Conservation (phyloP, 106 monocot genomes). For the Gastrodia elata region DNA sequence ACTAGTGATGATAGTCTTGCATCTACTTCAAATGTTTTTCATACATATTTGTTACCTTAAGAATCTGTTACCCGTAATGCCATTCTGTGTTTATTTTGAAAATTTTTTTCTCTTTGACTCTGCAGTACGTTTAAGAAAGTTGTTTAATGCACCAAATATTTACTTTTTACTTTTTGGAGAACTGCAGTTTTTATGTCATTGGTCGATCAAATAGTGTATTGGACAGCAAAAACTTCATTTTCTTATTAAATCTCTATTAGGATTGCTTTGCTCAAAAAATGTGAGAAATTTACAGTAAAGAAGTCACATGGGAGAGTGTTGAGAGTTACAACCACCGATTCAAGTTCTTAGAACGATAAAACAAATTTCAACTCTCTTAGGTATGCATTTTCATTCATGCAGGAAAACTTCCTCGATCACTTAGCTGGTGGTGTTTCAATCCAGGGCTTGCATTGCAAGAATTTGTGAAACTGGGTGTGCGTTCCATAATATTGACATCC, state of each 20-base stretch:
- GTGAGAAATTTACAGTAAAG: background rate
- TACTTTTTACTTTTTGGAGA: background rate
- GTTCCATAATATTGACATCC: constrained; percentile 85
- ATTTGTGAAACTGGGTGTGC: constrained; percentile 59
- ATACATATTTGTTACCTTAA: background rate
- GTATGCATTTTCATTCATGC: constrained; percentile 1
- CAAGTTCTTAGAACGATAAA: background rate
- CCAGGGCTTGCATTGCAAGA: constrained; percentile 96
- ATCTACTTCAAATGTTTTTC: background rate
- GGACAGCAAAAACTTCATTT: background rate
- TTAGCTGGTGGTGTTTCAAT: constrained; percentile 99
- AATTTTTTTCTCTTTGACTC: background rate
- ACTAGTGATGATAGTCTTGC: background rate
- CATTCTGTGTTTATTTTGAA: no score
- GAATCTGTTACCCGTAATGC: no score
- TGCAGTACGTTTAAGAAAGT: background rate
- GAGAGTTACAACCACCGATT: no score
- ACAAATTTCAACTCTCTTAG: background rate
- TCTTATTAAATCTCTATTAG: background rate
- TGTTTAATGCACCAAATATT: background rate
- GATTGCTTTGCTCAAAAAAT: background rate
- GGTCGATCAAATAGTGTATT: background rate
- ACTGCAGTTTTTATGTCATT: background rate
- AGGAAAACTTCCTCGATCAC: constrained; percentile 65
- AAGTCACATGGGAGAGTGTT: background rate